Base-by-base conservation (phyloP, 2,329 filamentous ascomycete species). In the Cladorrhinum sp. region DNA sequence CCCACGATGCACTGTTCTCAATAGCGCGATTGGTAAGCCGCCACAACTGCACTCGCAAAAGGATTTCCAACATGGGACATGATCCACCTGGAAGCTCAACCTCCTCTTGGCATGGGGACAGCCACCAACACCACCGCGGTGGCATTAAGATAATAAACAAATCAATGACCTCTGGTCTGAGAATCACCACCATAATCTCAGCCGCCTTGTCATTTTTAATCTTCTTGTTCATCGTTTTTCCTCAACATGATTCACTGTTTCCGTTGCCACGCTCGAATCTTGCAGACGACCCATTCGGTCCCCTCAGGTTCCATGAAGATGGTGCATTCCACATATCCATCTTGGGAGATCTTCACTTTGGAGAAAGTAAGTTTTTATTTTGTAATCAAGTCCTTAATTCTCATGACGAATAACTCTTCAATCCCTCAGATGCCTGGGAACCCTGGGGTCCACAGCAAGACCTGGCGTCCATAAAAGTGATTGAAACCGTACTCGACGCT, bases 321-420 rank as follows among this genome's bases (percentile, higher is more conserved):
- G 80, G 79, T 5, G 79, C 74, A 0, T 83, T 84, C 65, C 79
- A 82, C 56, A 74, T 84, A 30, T 75, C 84, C 1, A 79, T 91
- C 12, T 89, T 92, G 63, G 82, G 84, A 26, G 89, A 92, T 66
- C 73, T 91, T 7, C 88, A 92, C 70, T 89, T 88, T 69, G 89
- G 87, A 9, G 88, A 92, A 72, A 82, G 84, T 84, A 73, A 65
- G 75, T 70, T 2, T 20, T 20, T 24, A 8, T 20, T n/a, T 9
- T 1, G 18, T 14, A n/a, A n/a, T 28, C 1, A 1, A 26, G 3
- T 8, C 30, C 3, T 7, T 8, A 10, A n/a, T 24, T 8, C 12
- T 24, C 18, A 24, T 46, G 14, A 9, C 6, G n/a, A 24, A 14
- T 46, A 24, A 9, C 23, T 49, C 12, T 1, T 5, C 30, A 16